Base-by-base conservation (phyloP, 371 early-diverging fungal species). In the Batkoa obscura region DNA sequence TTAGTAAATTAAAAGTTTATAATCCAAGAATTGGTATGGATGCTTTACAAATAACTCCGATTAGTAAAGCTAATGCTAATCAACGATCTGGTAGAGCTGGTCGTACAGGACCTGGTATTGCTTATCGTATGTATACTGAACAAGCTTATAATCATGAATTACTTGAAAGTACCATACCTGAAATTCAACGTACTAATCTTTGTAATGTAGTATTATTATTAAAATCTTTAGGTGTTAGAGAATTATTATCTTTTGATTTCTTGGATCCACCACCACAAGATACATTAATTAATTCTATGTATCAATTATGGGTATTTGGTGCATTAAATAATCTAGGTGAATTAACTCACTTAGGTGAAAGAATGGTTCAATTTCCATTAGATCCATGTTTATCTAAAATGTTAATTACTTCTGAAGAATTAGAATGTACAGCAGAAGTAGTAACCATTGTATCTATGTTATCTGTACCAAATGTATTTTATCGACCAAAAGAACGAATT, bases 51-150 rank as follows among this genome's bases (percentile, higher is more conserved):
- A 74, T 94, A 10, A 90, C 89, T 3, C 94, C 92, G 23, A 89
- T 99, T 58, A 84, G 87, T 67, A 95, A 96, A 68, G 94, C 98
- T 39, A 94, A 94, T 56, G 96, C 96, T 30, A 88, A 87, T 55
- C 99, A 99, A 73, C 84, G 99, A 45, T 85, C 92, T 13, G 99
- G 99, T 47, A 86, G 99, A 64, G 98, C 98, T 23, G 99, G 99
- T 13, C 74, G 99, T 55, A 93, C 95, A 1, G 90, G 88, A 0
- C 84, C 94, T 0, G 99, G 84, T 50, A 81, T 79, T 0, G 88
- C 88, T 30, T 99, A 84, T 68, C 79, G 99, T 10, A 64, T 99
- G 50, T 99, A 95, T 67, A 98, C 98, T 0, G 90, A 94, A 70
- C 76, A 81, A 37, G 94, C 94, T 0, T 98, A 74, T 68, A 66